Conservation (phyloP, 495 filamentous ascomycete species). For the Penicillium roqueforti region DNA sequence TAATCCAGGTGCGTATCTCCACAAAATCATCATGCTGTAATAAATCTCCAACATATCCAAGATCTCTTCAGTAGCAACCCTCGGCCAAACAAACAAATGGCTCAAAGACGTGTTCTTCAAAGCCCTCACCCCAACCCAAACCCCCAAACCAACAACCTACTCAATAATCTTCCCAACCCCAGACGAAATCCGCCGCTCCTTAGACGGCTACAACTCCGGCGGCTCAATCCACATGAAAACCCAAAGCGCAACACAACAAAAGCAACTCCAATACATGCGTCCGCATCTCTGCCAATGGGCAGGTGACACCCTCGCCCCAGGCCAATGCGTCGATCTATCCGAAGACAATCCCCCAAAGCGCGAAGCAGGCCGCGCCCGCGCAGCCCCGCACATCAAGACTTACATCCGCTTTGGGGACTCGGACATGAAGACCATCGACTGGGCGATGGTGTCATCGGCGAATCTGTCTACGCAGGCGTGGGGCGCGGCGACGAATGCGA, state of each 20-base stretch:
- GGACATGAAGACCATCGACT: constrained; percentile 58
- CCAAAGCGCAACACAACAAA: constrained; percentile 60
- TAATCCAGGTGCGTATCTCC: constrained; percentile 52
- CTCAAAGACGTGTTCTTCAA: constrained; percentile 62
- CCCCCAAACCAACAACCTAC: constrained; percentile 28
- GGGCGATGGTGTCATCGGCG: constrained; percentile 81
- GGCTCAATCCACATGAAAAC: constrained; percentile 79
- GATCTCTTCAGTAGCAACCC: constrained; percentile 77
- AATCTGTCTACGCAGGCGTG: constrained; percentile 89
- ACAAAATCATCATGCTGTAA: neutral
- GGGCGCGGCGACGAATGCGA: constrained; percentile 57
- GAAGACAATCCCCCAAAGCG: constrained; percentile 16
- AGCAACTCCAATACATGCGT: constrained; percentile 69
- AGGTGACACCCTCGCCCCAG: constrained; percentile 26
- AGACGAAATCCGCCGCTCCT: constrained; percentile 68
- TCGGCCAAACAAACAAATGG: constrained; percentile 74
- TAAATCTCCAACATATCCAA: constrained; percentile 7
- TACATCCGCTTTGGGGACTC: constrained; percentile 66
- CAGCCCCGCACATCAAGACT: constrained; percentile 89
- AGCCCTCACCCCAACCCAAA: constrained; percentile 35
- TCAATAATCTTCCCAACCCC: constrained; percentile 77
- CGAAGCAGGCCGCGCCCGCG: constrained; percentile 62
- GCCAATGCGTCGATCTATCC: constrained; percentile 14
- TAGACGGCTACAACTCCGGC: constrained; percentile 77
- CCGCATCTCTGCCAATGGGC: constrained; percentile 74